phyloP scores from a whole-genome alignment of 2,329 filamentous ascomycete genomes.

The Fusarium chuoi region DNA sequence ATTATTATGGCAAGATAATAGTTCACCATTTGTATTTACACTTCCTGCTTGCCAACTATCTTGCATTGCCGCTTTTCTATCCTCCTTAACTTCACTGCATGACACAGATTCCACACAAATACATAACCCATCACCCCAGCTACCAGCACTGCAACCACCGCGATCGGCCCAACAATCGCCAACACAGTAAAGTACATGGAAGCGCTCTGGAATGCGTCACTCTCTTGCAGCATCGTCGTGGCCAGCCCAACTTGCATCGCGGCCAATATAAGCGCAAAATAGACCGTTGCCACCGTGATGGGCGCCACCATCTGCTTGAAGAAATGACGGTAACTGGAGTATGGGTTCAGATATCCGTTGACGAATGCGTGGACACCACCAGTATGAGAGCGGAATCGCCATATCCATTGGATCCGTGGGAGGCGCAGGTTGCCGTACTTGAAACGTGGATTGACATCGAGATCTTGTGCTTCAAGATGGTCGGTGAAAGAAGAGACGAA shows the following conservation, averaged over 20 bases:
- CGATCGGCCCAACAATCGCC: not conserved
- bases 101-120: not conserved
- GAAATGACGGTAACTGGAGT: not conserved
- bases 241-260: not conserved
- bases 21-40: fast-evolving
- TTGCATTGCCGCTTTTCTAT: fast-evolving
- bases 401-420: not conserved
- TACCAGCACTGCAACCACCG: not conserved
- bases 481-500: not conserved
- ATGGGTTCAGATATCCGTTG: not conserved
- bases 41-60: fast-evolving
- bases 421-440: not conserved
- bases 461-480: not conserved
- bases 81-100: not conserved
- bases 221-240: not conserved
- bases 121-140: not conserved
- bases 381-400: fast-evolving
- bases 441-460: not conserved
- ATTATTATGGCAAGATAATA: not conserved
- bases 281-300: not conserved
- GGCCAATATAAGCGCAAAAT: not conserved
- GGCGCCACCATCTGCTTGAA: not conserved
- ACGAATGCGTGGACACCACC: not conserved
- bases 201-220: not conserved
- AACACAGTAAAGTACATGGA: not conserved